Evolutionary conservation across 148 eudicot genomes (phyloP).

Genomic region (Camellia lanceoleosa): DNA sequence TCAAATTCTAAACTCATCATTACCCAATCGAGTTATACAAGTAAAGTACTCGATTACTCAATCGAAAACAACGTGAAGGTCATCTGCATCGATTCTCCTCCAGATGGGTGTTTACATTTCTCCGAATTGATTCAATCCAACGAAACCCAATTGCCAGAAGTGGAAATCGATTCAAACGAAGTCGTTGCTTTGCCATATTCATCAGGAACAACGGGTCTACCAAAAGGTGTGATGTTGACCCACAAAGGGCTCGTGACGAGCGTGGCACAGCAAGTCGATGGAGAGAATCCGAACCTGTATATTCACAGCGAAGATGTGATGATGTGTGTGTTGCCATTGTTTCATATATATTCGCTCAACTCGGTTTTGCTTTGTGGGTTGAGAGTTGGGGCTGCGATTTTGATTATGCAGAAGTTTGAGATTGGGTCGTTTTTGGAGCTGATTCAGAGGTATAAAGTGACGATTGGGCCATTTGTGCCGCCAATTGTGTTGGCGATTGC

Average conservation of each 20-base stretch:
- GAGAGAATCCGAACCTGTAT: slow-evolving; percentile 74
- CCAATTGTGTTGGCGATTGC: slow-evolving; percentile 79
- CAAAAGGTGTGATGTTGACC: slow-evolving; percentile 81
- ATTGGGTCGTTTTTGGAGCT: slow-evolving; percentile 44
- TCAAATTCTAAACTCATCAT: slow-evolving; percentile 39
- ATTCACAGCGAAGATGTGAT: slow-evolving; percentile 60
- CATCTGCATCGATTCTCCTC: slow-evolving; percentile 45
- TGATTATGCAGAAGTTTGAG: slow-evolving; percentile 74
- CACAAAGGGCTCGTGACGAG: slow-evolving; percentile 77
- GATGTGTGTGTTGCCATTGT: slow-evolving; percentile 71
- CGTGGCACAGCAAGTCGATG: slow-evolving; percentile 86
- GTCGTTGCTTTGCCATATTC: slow-evolving; percentile 83
- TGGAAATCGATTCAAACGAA: slow-evolving; percentile 46
- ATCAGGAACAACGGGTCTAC: slow-evolving; percentile 87
- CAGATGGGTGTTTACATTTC: slow-evolving; percentile 51
- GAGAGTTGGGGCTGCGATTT: slow-evolving; percentile 59
- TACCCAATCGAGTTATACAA: slow-evolving; percentile 34
- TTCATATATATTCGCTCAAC: slow-evolving; percentile 75
- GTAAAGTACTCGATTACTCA: slow-evolving; percentile 33
- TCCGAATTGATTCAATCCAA: slow-evolving; percentile 34
- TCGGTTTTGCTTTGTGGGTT: slow-evolving; percentile 64
- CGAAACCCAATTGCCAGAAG: slow-evolving; percentile 36
- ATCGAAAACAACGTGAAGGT: slow-evolving; percentile 21
- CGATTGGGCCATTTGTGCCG: slow-evolving; percentile 84
- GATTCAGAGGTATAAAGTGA: slow-evolving; percentile 56